Base-by-base conservation (phyloP, 2,329 filamentous ascomycete genomes). In the Plenodomus biglobosus region DNA sequence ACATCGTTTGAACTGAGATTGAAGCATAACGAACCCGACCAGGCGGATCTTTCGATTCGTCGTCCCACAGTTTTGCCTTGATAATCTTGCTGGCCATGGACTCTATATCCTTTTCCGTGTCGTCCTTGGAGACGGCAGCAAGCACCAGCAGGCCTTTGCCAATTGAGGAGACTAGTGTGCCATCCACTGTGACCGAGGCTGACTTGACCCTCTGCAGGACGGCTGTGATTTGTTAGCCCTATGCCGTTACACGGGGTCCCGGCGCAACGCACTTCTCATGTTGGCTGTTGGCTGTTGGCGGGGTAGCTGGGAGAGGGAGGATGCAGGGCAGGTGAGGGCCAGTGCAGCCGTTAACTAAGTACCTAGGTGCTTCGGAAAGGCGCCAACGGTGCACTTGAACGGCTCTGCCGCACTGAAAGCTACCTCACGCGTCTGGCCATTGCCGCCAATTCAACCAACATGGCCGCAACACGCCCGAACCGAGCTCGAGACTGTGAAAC, bases 181-280 rank as follows among this genome's bases (percentile, higher is more conserved):
- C 87, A 68, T 99, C 92, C 43, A 99, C 92, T 1, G 91, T 94
- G 62, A 99, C 94, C 7, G 92, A 96, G 52, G 92, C 92, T 37
- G 92, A 97, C 52, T 96, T 84, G 42, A 99, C 94, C 58, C 94
- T 84, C 75, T 99, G 94, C 44, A 97, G 77, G 51, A 99, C 89
- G 44, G 91, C 94, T 96, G 44, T 41, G 44, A 44, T 50, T 50
- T 44, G 50, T 61, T 42, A 52, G 59, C 70, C 51, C 61, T 49
- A 49, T 46, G 50, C 52, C 30, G 21, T 37, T 43, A 46, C 44
- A 42, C 17, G 18, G 38, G 17, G 21, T 44, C 48, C 52, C 41
- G 46, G 54, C 43, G 32, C 18, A 16, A 52, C 54, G 35, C 35
- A 37, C 35, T 37, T 20, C 35, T 17, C 35, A 18, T 37, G 8